Conservation (phyloP, 306 rosid species). For the Citrullus mucosospermus region DNA sequence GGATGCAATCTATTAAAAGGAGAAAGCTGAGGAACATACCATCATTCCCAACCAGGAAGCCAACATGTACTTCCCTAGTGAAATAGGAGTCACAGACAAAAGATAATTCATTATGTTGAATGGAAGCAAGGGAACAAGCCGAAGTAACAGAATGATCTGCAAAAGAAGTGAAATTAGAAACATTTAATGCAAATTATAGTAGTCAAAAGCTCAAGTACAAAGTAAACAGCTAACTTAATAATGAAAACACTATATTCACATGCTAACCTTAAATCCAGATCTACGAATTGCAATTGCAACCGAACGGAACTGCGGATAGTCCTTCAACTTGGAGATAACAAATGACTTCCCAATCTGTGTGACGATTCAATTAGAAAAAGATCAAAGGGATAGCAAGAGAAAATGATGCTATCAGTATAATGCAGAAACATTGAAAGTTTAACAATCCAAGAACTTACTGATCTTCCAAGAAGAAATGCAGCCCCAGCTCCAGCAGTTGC, state of each 20-base stretch:
- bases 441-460: slow-evolving; percentile 14
- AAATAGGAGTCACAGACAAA: slow-evolving; percentile 34
- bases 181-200: not conserved
- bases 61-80: slow-evolving; percentile 33
- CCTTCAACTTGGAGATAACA: slow-evolving; percentile 81
- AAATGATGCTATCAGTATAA: not conserved
- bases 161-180: not conserved
- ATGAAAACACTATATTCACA: too few species aligned
- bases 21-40: slow-evolving; percentile 31
- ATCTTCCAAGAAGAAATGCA: slow-evolving; percentile 43
- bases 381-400: not conserved
- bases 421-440: not conserved
- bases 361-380: not conserved
- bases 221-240: not conserved
- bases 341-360: slow-evolving; percentile 79
- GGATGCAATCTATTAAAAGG: not conserved
- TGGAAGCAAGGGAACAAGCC: slow-evolving; percentile 44
- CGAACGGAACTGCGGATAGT: slow-evolving; percentile 77
- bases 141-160: slow-evolving; percentile 41
- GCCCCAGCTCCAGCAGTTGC: slow-evolving; percentile 51
- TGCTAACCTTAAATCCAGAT: slow-evolving; percentile 88
- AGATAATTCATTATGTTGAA: slow-evolving; percentile 48
- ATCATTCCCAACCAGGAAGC: slow-evolving; percentile 55
- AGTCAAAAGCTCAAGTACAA: not conserved
- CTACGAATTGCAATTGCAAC: slow-evolving; percentile 69